Percentiles rank a stretch among this genome's conserved stretches.
phyloP scores from a whole-genome alignment of 2,329 filamentous ascomycete species.

The Corynespora cassiicola region DNA sequence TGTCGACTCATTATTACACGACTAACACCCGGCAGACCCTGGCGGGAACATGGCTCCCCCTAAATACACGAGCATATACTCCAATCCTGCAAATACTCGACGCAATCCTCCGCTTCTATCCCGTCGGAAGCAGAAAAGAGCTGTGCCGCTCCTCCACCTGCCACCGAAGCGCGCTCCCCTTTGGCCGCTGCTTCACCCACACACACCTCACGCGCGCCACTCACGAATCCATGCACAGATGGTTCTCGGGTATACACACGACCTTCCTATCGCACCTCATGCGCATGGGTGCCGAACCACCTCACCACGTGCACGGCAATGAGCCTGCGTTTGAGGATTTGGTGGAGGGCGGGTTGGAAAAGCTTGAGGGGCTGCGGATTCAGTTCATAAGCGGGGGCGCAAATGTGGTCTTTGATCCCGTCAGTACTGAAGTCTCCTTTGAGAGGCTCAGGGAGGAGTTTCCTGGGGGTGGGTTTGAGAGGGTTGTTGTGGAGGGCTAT shows the following conservation, averaged over 20 bases:
- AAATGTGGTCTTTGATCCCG: slow-evolving; percentile 63
- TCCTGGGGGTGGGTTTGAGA: slow-evolving; percentile 56
- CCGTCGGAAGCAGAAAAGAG: slow-evolving; percentile 57
- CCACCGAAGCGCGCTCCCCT: slow-evolving; percentile 66
- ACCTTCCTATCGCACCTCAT: slow-evolving; percentile 63
- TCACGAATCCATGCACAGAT: slow-evolving; percentile 66
- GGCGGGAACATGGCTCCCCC: slow-evolving; percentile 18
- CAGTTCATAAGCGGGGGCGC: slow-evolving; percentile 16
- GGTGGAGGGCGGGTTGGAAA: slow-evolving; percentile 9
- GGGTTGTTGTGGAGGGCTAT: slow-evolving; percentile 63
- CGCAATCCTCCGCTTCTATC: slow-evolving; percentile 65
- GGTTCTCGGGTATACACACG: slow-evolving; percentile 70
- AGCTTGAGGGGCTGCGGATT: slow-evolving; percentile 17
- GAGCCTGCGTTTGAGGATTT: background rate
- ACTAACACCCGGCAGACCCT: slow-evolving; percentile 3
- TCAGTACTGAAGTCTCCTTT: slow-evolving; percentile 62
- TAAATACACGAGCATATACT: slow-evolving; percentile 6
- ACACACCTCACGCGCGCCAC: slow-evolving; percentile 70
- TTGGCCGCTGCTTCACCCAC: slow-evolving; percentile 69
- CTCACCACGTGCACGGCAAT: slow-evolving; percentile 6
- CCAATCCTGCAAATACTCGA: slow-evolving; percentile 22
- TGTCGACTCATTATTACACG: background rate
- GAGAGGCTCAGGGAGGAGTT: slow-evolving; percentile 61
- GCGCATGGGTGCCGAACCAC: slow-evolving; percentile 54
- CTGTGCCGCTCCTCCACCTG: slow-evolving; percentile 68